phyloP scores from a whole-genome alignment of 2,329 filamentous ascomycete species.

The Decorospora gaudefroyi region DNA sequence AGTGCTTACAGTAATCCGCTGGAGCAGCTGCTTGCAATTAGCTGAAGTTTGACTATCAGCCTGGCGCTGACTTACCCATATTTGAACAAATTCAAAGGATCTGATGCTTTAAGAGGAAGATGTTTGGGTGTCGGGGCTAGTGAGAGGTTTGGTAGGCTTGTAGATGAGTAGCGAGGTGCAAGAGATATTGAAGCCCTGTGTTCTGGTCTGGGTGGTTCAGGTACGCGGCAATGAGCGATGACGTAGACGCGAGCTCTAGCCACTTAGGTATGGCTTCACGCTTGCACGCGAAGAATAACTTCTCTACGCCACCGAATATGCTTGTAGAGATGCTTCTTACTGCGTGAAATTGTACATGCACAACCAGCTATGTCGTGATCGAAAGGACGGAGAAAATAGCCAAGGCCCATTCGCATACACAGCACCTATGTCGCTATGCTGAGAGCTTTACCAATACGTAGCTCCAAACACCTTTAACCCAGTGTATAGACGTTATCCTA shows the following conservation, averaged over 20 bases:
- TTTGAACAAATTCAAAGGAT: constrained; percentile 1
- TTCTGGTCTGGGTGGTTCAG: constrained; percentile 2
- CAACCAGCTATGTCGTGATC: too few relatives aligned
- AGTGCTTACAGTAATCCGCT: constrained; percentile 35
- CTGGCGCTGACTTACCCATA: constrained; percentile 28
- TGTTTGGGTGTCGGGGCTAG: neutral
- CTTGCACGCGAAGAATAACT: constrained; percentile 12
- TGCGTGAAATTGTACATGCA: too few relatives aligned
- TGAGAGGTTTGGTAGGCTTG: neutral
- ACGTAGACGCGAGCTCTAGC: constrained; percentile 23
- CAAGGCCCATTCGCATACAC: too few relatives aligned
- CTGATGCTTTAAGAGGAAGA: neutral
- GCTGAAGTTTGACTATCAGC: constrained; percentile 10
- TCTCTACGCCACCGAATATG: too few relatives aligned
- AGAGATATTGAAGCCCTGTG: neutral
- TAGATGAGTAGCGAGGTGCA: constrained; percentile 1
- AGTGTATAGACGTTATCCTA: too few relatives aligned
- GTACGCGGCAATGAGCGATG: constrained; percentile 17
- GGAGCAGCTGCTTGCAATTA: constrained; percentile 25
- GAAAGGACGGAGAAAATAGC: too few relatives aligned
- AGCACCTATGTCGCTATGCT: too few relatives aligned
- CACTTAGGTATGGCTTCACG: constrained; percentile 24
- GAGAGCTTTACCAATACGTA: too few relatives aligned
- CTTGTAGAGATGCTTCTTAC: too few relatives aligned
- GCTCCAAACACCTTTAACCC: too few relatives aligned